A percentile compares a stretch with the other conserved stretches of the same genome.
Evolutionary conservation across 202 grass and related monocot genomes (phyloP).

Genomic region (Carex arenaria): DNA sequence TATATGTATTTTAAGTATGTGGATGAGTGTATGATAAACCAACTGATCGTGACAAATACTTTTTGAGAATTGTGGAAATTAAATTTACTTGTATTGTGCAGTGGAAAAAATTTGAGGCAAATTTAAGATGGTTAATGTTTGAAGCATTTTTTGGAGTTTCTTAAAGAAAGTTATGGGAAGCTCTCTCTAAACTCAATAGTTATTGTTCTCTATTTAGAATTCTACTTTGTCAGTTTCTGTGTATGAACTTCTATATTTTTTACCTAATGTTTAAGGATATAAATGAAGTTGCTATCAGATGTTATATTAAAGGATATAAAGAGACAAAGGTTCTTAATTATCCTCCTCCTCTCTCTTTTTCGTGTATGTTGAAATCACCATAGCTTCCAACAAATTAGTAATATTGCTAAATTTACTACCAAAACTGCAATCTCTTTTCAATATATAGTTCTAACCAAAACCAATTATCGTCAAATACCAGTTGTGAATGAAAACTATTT

Average conservation of each 20-base stretch:
- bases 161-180: not conserved
- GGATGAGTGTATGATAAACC: conserved; percentile 8
- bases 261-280: too few species aligned
- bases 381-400: too few species aligned
- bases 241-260: not conserved
- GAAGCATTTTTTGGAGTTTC: not conserved
- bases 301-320: too few species aligned
- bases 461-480: too few species aligned
- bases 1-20: not conserved
- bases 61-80: not conserved
- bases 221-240: not conserved
- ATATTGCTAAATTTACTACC: too few species aligned
- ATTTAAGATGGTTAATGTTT: not conserved
- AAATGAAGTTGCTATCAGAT: too few species aligned
- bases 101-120: not conserved
- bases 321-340: too few species aligned
- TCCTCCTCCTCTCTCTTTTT: too few species aligned
- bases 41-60: not conserved
- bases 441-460: too few species aligned
- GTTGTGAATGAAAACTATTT: too few species aligned
- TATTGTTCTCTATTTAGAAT: not conserved
- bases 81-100: not conserved
- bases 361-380: too few species aligned
- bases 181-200: not conserved
- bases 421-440: too few species aligned